Base-by-base conservation (phyloP, 441 rosid genomes). In the Omphalea diandra region DNA sequence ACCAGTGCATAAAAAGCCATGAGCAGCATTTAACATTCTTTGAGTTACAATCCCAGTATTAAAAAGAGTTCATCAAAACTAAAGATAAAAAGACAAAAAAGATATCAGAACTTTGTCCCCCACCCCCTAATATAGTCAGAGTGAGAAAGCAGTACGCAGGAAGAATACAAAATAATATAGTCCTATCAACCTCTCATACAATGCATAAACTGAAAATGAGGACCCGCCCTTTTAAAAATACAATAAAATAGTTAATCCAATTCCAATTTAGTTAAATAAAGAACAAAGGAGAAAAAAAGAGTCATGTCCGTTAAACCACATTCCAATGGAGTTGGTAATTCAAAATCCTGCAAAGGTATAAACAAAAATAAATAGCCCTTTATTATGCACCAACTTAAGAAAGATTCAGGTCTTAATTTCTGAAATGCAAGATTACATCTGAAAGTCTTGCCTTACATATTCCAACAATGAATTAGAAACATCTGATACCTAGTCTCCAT, bases 181-280 rank as follows among this genome's bases (percentile, higher is more conserved):
- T 31, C 32, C 47, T 47, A 58, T 61, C 43, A 43, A 18, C 55
- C 66, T 62, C 52, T 29, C 49, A 70, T 20, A 22, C 55, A 59
- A 60, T 2, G 10, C 12, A 32, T 68, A 17, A 33, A 32, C 12
- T 31, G 36, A 8, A 57, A 68, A 44, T 31, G 29, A 36, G 29
- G 44, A n/a, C 10, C 35, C 20, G 74, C 5, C 20, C 33, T 20
- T 50, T 27, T n/a, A 36, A 33, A 18, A 47, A 33, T 33, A 26
- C 27, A 49, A 62, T n/a, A 3, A 20, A 26, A 52, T 36, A 46
- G 24, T 1, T 17, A 22, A 47, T 22, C 40, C 0, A 33, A n/a
- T n/a, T n/a, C n/a, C n/a, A n/a, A n/a, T n/a, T n/a, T n/a, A n/a
- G n/a, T n/a, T n/a, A n/a, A n/a, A n/a, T n/a, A n/a, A n/a, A n/a